Percentiles rank a stretch among this genome's conserved stretches.
phyloP scores from a whole-genome alignment of 1,284 basidiomycete genomes.

The Malassezia cuniculi region DNA sequence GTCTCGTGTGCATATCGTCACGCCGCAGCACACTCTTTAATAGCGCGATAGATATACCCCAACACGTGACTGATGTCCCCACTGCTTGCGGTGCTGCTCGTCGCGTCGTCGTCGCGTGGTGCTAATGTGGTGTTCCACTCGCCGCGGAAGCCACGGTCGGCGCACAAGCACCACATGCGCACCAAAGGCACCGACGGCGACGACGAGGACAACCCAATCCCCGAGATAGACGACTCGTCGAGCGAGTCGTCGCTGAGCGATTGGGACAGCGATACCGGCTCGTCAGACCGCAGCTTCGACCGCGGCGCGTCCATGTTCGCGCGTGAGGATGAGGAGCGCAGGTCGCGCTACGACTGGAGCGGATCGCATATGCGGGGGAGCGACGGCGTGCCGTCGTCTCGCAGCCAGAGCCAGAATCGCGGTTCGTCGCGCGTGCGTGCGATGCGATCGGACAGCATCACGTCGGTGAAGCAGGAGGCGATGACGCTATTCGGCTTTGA shows the following conservation, averaged over 20 bases:
- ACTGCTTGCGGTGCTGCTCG: conserved; percentile 38
- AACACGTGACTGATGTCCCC: no score
- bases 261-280: background rate
- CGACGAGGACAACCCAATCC: conserved; percentile 4
- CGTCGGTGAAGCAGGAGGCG: conserved; percentile 12
- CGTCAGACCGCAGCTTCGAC: conserved; percentile 13
- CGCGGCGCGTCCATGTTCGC: conserved; percentile 17
- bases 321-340: conserved; percentile 18
- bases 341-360: conserved; percentile 11
- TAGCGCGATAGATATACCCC: no score
- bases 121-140: conserved; percentile 38
- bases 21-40: background rate
- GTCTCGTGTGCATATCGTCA: conserved; percentile 1
- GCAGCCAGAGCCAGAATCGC: background rate
- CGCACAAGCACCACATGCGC: conserved; percentile 15
- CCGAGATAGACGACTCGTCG: no score
- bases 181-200: conserved; percentile 19
- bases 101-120: conserved; percentile 31
- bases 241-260: background rate
- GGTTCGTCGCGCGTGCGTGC: conserved; percentile 1
- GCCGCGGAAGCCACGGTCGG: conserved; percentile 25
- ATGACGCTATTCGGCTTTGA: conserved; percentile 66
- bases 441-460: background rate
- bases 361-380: no score
- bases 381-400: no score